These are phyloP conservation scores for Pleurotus platypus DNA, from an alignment of 768 basidiomycete species.

Conservation along the genomic window DNA sequence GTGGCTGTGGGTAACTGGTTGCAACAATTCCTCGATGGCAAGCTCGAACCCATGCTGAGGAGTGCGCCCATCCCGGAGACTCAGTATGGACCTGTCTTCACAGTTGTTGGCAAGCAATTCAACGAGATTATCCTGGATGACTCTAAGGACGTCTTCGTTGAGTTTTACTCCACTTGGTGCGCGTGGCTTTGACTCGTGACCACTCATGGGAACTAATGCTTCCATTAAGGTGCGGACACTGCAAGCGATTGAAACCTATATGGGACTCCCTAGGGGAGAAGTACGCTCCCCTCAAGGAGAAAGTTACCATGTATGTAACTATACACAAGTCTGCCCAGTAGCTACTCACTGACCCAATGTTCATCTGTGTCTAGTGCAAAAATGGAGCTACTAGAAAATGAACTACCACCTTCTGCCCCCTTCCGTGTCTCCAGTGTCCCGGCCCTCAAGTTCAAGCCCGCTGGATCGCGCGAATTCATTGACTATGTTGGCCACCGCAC, in stretches of 20 bases:
- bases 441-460: conserved; percentile 94
- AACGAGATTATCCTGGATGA: conserved; percentile 84
- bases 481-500: conserved; percentile 94
- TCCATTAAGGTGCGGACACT: conserved; percentile 78
- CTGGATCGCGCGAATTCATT: conserved; percentile 81
- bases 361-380: conserved; percentile 60
- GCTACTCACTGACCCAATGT: not conserved
- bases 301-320: conserved; percentile 64
- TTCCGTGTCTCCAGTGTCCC: conserved; percentile 92
- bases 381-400: conserved; percentile 95
- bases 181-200: conserved; percentile 18
- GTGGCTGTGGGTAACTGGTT: conserved; percentile 59
- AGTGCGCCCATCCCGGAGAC: conserved; percentile 79
- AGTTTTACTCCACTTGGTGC: conserved; percentile 96
- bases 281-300: conserved; percentile 72
- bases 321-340: not conserved
- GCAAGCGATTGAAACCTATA: conserved; percentile 92
- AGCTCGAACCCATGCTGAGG: conserved; percentile 83
- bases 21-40: conserved; percentile 62
- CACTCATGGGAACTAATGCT: conserved; percentile 4
- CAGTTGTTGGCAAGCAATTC: conserved; percentile 85
- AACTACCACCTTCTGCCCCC: conserved; percentile 81
- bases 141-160: conserved; percentile 90
- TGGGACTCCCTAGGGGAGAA: conserved; percentile 92
- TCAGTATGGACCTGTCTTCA: conserved; percentile 81